These are phyloP conservation scores for Mycosphaerella sp. DNA, from an alignment of 2,329 filamentous ascomycete species.

Conservation along the genomic window DNA sequence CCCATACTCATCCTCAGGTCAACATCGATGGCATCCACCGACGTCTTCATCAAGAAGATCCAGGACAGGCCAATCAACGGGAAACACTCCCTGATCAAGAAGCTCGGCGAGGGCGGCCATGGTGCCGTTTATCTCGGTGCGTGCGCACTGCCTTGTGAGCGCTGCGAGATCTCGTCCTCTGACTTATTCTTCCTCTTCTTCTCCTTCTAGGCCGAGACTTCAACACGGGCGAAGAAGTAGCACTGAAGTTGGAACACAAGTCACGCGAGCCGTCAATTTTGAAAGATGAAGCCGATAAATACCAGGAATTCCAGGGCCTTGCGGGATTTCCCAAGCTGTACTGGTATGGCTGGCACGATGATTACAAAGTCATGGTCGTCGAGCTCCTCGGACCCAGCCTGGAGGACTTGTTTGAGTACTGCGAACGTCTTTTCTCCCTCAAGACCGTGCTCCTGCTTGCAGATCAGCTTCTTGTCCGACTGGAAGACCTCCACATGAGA, in stretches of 20 bases:
- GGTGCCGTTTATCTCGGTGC: conserved; percentile 8
- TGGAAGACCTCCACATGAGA: background rate
- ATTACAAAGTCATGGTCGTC: conserved; percentile 23
- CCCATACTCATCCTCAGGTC: too few species aligned
- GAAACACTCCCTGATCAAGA: conserved; percentile 1
- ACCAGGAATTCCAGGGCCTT: conserved; percentile 11
- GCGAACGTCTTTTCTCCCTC: conserved; percentile 6
- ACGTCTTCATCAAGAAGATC: background rate
- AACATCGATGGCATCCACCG: background rate
- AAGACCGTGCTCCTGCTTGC: conserved; percentile 13
- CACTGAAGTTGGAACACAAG: conserved; percentile 8
- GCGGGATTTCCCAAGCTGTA: conserved; percentile 19
- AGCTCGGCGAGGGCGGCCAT: conserved; percentile 9
- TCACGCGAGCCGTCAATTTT: conserved; percentile 3
- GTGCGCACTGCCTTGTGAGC: background rate
- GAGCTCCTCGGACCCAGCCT: conserved; percentile 23
- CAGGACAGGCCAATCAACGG: background rate
- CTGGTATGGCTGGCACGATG: conserved; percentile 20
- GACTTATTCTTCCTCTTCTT: background rate
- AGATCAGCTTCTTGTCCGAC: conserved; percentile 7
- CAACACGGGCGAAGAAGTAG: conserved; percentile 3
- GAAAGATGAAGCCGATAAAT: conserved; percentile 17
- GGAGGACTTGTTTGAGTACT: conserved; percentile 22
- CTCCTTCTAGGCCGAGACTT: background rate
- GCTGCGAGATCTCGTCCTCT: background rate